phyloP scores from a whole-genome alignment of 805 yeast species.

The Priceomyces melissophilus region DNA sequence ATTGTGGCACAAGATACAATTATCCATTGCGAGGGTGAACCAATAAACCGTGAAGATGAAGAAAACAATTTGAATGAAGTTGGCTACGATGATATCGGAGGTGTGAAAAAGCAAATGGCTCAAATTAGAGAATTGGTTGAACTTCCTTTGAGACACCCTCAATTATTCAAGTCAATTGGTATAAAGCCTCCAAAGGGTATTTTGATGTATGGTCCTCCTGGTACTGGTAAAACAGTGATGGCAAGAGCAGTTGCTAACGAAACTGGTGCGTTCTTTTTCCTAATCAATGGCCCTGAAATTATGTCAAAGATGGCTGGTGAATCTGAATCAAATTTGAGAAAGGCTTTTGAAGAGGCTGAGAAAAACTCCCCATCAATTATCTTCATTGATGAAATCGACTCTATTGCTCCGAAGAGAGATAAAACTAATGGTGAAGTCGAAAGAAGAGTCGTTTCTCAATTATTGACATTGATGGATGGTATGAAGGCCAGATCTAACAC shows the following conservation, averaged over 20 bases:
- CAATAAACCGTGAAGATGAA: conserved; percentile 96
- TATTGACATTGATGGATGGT: conserved; percentile 98
- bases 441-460: conserved; percentile 97
- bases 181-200: conserved; percentile 99
- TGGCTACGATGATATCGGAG: conserved; percentile 98
- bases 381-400: conserved; percentile 97
- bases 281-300: conserved; percentile 98
- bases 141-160: conserved; percentile 97
- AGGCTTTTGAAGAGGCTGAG: conserved; percentile 99
- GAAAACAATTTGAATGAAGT: conserved; percentile 95
- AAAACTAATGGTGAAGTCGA: conserved; percentile 99
- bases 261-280: conserved; percentile 97
- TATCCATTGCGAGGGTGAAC: conserved; percentile 98
- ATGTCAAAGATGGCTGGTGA: conserved; percentile 99
- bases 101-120: conserved; percentile 99
- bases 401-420: conserved; percentile 99
- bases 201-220: conserved; percentile 98
- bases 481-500: conserved; percentile 99
- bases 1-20: conserved; percentile 98
- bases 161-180: conserved; percentile 95
- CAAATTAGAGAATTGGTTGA: conserved; percentile 98
- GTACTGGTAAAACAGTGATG: conserved; percentile 99
- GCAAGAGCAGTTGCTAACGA: conserved; percentile 99
- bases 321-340: conserved; percentile 93
- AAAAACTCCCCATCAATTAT: conserved; percentile 97